Evolutionary conservation across 2,329 filamentous ascomycete species (phyloP).

Genomic region (Lasiodiplodia sp.): DNA sequence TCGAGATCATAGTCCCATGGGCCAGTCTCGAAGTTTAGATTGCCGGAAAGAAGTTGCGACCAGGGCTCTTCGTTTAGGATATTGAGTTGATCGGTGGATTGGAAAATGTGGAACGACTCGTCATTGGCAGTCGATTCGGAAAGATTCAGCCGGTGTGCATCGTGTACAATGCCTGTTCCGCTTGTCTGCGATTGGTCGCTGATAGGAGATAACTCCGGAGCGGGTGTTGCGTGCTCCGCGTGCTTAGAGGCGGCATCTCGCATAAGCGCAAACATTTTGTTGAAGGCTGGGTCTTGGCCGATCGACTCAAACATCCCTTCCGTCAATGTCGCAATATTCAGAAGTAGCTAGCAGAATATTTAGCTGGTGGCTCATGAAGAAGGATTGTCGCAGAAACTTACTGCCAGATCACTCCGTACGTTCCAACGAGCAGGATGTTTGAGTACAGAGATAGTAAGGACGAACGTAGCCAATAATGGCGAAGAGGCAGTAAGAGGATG

Average conservation of each 20-base stretch:
- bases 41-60: constrained; percentile 4
- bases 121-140: not conserved
- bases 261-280: constrained; percentile 9
- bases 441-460: not conserved
- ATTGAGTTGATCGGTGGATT: not conserved
- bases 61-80: not conserved
- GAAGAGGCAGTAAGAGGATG: not conserved
- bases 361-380: too few species aligned
- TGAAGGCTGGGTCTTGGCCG: constrained; percentile 7
- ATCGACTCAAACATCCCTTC: not conserved
- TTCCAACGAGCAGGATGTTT: constrained; percentile 13
- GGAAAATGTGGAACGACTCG: not conserved
- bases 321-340: constrained; percentile 9
- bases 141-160: not conserved
- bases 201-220: not conserved
- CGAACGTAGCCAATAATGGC: not conserved
- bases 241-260: constrained; percentile 7
- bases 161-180: too few species aligned
- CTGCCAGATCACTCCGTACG: not conserved
- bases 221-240: not conserved
- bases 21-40: not conserved
- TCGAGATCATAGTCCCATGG: not conserved
- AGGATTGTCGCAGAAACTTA: not conserved
- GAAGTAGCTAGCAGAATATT: not conserved
- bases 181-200: not conserved